Evolutionary conservation across 2,329 filamentous ascomycete genomes (phyloP).

Genomic region (Alternaria brassicae): DNA sequence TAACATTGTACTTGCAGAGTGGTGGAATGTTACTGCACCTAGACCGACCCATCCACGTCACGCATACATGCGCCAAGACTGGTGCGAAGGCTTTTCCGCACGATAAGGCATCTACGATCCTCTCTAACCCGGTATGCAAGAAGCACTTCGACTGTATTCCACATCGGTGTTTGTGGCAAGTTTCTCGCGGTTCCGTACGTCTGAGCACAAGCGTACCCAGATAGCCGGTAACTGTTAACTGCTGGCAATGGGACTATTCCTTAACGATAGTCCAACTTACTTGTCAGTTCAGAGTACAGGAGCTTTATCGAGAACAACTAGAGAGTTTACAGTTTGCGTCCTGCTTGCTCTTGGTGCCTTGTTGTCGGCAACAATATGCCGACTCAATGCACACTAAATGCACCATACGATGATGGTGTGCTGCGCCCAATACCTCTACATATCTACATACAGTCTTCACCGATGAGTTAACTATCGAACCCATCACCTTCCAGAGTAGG

Average conservation of each 20-base stretch:
- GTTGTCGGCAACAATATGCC: neutral
- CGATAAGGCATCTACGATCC: neutral
- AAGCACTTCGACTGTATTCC: neutral
- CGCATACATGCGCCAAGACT: slow-evolving; percentile 1
- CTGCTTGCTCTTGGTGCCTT: neutral
- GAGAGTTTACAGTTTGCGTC: neutral
- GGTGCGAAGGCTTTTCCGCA: neutral
- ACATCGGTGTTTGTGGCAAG: neutral
- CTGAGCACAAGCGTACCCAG: neutral
- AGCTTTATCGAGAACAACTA: neutral
- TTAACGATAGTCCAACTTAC: neutral
- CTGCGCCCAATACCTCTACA: neutral
- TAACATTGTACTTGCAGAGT: neutral
- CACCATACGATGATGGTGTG: neutral
- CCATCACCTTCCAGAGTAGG: too few species aligned
- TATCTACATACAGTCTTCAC: neutral
- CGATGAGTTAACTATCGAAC: too few species aligned
- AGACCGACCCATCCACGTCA: neutral
- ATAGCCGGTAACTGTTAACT: neutral
- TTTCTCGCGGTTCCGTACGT: neutral
- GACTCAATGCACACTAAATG: neutral
- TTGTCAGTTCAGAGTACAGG: neutral
- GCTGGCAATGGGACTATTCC: neutral
- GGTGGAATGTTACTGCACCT: neutral
- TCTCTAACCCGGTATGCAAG: neutral